Base-by-base conservation (phyloP, 1,139 yeast genomes). In the Kodamaea plutei region DNA sequence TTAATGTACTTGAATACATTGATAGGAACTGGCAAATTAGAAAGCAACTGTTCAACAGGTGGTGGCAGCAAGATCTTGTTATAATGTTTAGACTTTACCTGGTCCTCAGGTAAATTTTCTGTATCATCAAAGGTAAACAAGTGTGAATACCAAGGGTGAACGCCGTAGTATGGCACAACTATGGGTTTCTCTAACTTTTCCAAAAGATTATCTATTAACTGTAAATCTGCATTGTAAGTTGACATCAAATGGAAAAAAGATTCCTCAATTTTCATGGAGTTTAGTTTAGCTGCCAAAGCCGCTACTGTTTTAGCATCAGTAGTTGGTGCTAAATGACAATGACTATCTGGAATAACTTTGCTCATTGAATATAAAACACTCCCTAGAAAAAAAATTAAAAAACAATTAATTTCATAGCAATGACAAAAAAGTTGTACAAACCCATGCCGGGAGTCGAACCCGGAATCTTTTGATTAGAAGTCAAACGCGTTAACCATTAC, bases 71-170 rank as follows among this genome's bases (percentile, higher is more conserved):
- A 52, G 0, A 85, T 75, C 0, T 40, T 17, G 2, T 39, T 31
- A 49, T 88, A 91, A 54, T 88, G 96, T 4, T 43, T 54, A 10
- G 29, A 13, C 40, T 72, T 72, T 26, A 50, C 33, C 3, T 43
- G 48, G 47, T 65, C 33, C 15, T 39, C 36, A 21, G 38, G 11
- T 25, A 33, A 20, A 28, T 36, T 34, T 8, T 33, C 22, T 15
- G 23, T 28, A 11, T 31, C 36, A 1, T 42, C 48, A 0, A 44
- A 53, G 6, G 73, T 61, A 40, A 77, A 79, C 18, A 80, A 45
- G 54, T 89, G 95, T 2, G 77, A 58, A 48, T 74, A 87, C 96
- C 96, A 89, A 0, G 97, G 97, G 53, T 91, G 97, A 4, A 85
- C 64, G 0, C 97, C 98, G 51, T 79, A 80, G 31, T 80, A 76